phyloP scores from a whole-genome alignment of 306 rosid genomes.

The Fragaria nilgerrensis region DNA sequence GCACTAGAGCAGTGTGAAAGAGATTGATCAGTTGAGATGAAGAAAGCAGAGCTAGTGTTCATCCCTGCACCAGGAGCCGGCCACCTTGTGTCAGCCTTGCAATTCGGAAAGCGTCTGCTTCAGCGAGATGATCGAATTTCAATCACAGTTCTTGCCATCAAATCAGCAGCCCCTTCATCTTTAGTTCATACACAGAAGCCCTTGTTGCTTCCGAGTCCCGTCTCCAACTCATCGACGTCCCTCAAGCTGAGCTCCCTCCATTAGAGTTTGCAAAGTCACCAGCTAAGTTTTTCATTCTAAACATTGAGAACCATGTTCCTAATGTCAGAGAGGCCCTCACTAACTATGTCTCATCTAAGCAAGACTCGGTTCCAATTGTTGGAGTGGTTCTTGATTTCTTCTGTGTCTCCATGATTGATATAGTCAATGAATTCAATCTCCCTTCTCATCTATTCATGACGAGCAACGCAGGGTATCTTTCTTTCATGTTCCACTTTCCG shows the following conservation, averaged over 20 bases:
- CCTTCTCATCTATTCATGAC: slow-evolving; percentile 50
- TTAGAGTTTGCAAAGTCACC: slow-evolving; percentile 24
- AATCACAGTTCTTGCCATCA: slow-evolving; percentile 43
- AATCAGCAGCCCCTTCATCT: slow-evolving; percentile 18
- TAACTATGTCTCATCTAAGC: slow-evolving; percentile 17
- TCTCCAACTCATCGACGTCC: slow-evolving; percentile 47
- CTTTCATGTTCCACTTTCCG: slow-evolving; percentile 33
- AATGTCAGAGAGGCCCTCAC: slow-evolving; percentile 23
- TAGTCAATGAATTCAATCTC: slow-evolving; percentile 44
- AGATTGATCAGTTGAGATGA: slow-evolving; percentile 8
- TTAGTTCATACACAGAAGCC: slow-evolving; percentile 42
- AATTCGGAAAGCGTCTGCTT: slow-evolving; percentile 46
- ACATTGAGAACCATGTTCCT: slow-evolving; percentile 30
- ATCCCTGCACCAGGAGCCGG: slow-evolving; percentile 49
- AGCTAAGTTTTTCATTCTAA: slow-evolving; percentile 12
- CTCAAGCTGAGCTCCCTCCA: slow-evolving; percentile 36
- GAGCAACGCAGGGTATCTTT: slow-evolving; percentile 38
- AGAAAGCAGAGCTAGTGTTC: slow-evolving; percentile 37
- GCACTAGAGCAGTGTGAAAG: neutral
- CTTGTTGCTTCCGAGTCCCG: slow-evolving; percentile 33
- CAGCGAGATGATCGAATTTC: slow-evolving; percentile 28
- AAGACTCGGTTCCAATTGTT: slow-evolving; percentile 23
- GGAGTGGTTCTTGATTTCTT: slow-evolving; percentile 55
- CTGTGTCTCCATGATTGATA: slow-evolving; percentile 43
- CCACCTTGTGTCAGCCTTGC: slow-evolving; percentile 45